A percentile compares a stretch with the other conserved stretches of the same genome.
phyloP scores from a whole-genome alignment of 306 rosid genomes.

The Fagus crenata region DNA sequence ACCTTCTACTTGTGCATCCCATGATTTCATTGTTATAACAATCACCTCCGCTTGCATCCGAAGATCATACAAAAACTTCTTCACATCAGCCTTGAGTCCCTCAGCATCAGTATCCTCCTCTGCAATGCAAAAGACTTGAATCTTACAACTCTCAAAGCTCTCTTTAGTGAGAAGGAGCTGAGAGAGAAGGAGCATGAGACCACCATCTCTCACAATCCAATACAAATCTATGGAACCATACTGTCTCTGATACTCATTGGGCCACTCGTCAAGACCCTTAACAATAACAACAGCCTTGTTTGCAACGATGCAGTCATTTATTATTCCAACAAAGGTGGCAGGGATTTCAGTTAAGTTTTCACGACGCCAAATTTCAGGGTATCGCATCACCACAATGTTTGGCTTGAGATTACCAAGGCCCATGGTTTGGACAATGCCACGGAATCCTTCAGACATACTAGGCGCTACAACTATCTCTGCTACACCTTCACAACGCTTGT shows the following conservation, averaged over 20 bases:
- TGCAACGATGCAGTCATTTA: slow-evolving; percentile 92
- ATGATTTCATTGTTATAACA: slow-evolving; percentile 77
- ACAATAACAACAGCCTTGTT: slow-evolving; percentile 98
- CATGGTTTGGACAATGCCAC: slow-evolving; percentile 95
- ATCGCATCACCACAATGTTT: slow-evolving; percentile 95
- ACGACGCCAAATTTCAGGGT: slow-evolving; percentile 98
- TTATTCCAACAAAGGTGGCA: slow-evolving; percentile 82
- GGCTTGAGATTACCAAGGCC: slow-evolving; percentile 99
- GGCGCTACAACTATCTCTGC: slow-evolving; percentile 99
- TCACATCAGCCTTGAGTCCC: slow-evolving; percentile 89
- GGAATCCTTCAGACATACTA: slow-evolving; percentile 87
- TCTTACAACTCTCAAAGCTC: slow-evolving; percentile 92
- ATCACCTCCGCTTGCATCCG: slow-evolving; percentile 98
- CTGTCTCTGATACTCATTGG: slow-evolving; percentile 92
- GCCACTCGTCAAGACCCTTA: slow-evolving; percentile 99
- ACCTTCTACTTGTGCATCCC: slow-evolving; percentile 69
- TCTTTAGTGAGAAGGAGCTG: slow-evolving; percentile 95
- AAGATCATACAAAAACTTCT: slow-evolving; percentile 92
- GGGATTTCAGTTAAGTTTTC: slow-evolving; percentile 94
- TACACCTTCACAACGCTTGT: slow-evolving; percentile 98
- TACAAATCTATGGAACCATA: slow-evolving; percentile 94
- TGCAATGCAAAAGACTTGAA: slow-evolving; percentile 97
- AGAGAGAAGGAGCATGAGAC: slow-evolving; percentile 97
- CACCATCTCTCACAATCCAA: slow-evolving; percentile 99
- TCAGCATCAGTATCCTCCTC: slow-evolving; percentile 95